Conservation (phyloP, 2,329 filamentous ascomycete species). For the Blumeriella jaapii region DNA sequence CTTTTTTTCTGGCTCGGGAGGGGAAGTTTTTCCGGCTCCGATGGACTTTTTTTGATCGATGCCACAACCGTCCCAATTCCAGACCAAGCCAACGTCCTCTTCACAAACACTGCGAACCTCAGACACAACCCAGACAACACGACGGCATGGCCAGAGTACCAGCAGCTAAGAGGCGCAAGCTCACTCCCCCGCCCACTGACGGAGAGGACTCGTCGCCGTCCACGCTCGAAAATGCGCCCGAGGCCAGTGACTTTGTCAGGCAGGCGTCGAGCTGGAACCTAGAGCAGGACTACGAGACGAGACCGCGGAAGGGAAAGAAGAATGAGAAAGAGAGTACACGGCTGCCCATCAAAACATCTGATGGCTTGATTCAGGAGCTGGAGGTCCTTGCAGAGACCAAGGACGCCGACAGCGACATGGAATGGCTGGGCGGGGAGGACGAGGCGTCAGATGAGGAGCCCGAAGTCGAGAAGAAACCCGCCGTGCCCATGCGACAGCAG, state of each 20-base stretch:
- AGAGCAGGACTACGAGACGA: constrained; percentile 81
- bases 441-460: constrained; percentile 38
- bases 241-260: constrained; percentile 44
- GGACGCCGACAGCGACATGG: constrained; percentile 47
- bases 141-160: constrained; percentile 24
- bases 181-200: constrained; percentile 40
- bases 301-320: constrained; percentile 63
- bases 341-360: constrained; percentile 76
- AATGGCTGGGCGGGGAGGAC: constrained; percentile 52
- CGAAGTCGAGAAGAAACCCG: constrained; percentile 42
- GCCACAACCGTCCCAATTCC: constrained; percentile 16
- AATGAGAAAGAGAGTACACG: constrained; percentile 59
- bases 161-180: constrained; percentile 43
- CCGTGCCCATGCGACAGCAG: constrained; percentile 65
- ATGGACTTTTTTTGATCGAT: constrained; percentile 17
- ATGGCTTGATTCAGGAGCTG: constrained; percentile 57
- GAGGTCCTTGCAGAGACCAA: constrained; percentile 40
- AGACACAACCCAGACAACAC: too few species aligned
- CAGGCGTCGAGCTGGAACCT: constrained; percentile 77
- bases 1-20: constrained; percentile 13
- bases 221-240: constrained; percentile 21
- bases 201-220: constrained; percentile 31
- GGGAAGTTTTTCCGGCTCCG: constrained; percentile 17
- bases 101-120: too few species aligned
- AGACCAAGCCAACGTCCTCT: too few species aligned